Conservation (phyloP, 164 flowering plant genomes). For the Vitis vinifera region DNA sequence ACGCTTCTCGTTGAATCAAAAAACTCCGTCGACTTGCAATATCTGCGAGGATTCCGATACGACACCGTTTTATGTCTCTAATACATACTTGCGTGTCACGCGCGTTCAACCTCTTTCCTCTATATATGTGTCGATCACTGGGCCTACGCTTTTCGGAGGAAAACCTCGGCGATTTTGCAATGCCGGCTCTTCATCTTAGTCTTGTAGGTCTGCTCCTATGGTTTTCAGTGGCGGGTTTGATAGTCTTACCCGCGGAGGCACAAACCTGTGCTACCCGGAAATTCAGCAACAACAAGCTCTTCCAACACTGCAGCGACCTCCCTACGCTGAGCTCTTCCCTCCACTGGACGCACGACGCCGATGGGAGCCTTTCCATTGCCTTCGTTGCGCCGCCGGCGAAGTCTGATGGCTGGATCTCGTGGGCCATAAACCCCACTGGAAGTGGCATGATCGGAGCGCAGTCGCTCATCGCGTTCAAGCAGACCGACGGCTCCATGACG, state of each 20-base stretch:
- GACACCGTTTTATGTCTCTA: no score
- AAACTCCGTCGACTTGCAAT: no score
- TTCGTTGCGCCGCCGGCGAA: conserved; percentile 25
- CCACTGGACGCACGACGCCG: conserved; percentile 33
- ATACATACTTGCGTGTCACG: no score
- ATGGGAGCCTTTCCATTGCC: conserved; percentile 29
- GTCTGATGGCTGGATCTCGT: conserved; percentile 37
- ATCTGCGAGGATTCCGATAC: no score
- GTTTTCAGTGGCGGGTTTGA: background rate
- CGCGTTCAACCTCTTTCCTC: no score
- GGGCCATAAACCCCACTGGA: conserved; percentile 39
- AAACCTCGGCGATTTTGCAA: no score
- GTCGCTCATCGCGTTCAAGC: conserved; percentile 23
- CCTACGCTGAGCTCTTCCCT: conserved; percentile 27
- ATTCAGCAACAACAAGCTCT: conserved; percentile 20
- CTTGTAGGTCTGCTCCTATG: no score
- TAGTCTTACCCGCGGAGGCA: conserved; percentile 18
- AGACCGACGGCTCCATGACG: conserved; percentile 1
- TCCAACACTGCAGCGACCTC: conserved; percentile 26
- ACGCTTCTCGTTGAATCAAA: no score
- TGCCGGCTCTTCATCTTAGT: no score
- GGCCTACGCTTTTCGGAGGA: no score
- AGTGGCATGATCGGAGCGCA: conserved; percentile 35
- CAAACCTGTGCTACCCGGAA: conserved; percentile 31
- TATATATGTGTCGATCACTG: no score